Base-by-base conservation (phyloP, 352 stramenopile genomes). In the Phytophthora kernoviae region DNA sequence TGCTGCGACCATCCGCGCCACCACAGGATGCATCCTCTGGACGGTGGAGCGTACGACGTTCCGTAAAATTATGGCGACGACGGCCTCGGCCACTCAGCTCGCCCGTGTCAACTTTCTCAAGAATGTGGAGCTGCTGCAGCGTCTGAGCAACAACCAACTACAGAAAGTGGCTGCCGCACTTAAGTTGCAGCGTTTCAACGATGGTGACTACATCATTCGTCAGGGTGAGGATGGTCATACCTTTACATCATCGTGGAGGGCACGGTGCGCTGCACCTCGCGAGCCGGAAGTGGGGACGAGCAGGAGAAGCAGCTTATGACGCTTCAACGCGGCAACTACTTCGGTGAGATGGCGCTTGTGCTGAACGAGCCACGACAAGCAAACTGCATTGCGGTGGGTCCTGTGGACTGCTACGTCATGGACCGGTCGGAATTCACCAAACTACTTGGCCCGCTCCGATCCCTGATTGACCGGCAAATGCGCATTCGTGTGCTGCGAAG, bases 221-320 rank as follows among this genome's bases (percentile, higher is more conserved):
- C 96, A 98, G 70, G 96, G 96, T 27, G 91, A 98, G 2, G 81
- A 94, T 53, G 96, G 96, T 61, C 92, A 98, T 70, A 94, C 97
- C 8, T 99, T 99, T 99, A 98, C 82, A 98, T 99, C 68, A 95
- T 99, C 22, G 90, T 97, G 22, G 89, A 98, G 55, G 97, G 97
- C 56, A 91, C 82, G 20, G 90, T 98, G 21, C 72, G 73, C 17
- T 94, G 85, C 76, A 91, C 83, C 22, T 85, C 83, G 15, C 65
- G 77, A 8, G 58, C 70, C 7, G 52, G 73, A 8, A 67, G 64
- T n/a, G 58, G 67, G 5, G 76, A 87, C 1, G 77, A 71, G 14
- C 56, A 61, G 2, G 85, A 94, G 42, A 92, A 91, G 48, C 79
- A 90, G 41, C 76, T 93, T 50, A 91, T 91, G 81, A 86, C 72